Conservation (phyloP, 345 rosid genomes). For the Boechera stricta region DNA sequence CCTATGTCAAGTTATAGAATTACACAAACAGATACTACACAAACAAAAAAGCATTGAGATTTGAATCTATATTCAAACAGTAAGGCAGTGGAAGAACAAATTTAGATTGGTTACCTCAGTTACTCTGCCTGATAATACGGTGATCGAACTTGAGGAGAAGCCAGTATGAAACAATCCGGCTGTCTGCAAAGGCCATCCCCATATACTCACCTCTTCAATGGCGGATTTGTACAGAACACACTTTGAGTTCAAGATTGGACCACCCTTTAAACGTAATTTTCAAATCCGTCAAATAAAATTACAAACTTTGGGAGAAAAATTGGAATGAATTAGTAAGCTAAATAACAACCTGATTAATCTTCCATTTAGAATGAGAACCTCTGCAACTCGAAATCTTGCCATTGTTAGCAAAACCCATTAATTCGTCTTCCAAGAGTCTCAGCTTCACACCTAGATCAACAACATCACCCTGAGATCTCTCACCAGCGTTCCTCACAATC, state of each 20-base stretch:
- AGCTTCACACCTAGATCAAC: conserved; percentile 52
- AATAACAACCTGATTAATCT: conserved; percentile 63
- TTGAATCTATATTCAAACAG: neutral
- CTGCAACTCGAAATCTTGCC: conserved; percentile 60
- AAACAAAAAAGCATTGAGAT: conserved; percentile 4
- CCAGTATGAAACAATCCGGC: conserved; percentile 70
- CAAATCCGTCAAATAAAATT: conserved; percentile 11
- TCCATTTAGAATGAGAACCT: conserved; percentile 60
- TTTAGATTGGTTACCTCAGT: conserved; percentile 59
- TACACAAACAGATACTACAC: neutral
- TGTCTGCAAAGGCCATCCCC: conserved; percentile 99
- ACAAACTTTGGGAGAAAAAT: conserved; percentile 7
- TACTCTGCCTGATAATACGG: conserved; percentile 75
- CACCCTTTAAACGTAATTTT: conserved; percentile 50
- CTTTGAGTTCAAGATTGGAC: conserved; percentile 59
- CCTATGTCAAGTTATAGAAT: conserved; percentile 1
- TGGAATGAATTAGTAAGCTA: neutral
- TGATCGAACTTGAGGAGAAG: conserved; percentile 59
- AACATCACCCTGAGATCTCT: conserved; percentile 50
- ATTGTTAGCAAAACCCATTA: conserved; percentile 46
- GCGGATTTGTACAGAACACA: conserved; percentile 73
- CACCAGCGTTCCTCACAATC: conserved; percentile 52
- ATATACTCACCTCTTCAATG: conserved; percentile 79
- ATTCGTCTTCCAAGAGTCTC: conserved; percentile 56
- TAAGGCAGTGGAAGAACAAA: neutral